Evolutionary conservation across 192 early-diverging fungal genomes (phyloP).

Genomic region (Radiomyces spectabilis): DNA sequence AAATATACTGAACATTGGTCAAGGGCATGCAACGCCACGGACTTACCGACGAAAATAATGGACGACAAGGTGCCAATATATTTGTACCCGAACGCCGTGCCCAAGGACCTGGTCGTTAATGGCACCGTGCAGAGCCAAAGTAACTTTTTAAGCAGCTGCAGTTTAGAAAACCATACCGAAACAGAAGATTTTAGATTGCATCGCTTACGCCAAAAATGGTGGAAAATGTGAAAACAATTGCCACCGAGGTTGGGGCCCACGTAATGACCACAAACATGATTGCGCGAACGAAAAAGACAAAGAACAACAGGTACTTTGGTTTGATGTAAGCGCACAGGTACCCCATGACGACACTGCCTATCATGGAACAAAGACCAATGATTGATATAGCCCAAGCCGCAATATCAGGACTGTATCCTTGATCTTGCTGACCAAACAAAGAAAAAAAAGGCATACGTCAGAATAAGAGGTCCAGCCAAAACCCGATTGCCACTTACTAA

Average conservation of each 20-base stretch:
- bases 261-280: slow-evolving; percentile 17
- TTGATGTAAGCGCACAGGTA: slow-evolving; percentile 8
- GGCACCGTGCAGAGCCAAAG: slow-evolving; percentile 30
- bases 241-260: slow-evolving; percentile 10
- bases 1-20: too few relatives aligned
- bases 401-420: slow-evolving; percentile 9
- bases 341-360: slow-evolving; percentile 17
- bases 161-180: not conserved
- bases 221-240: slow-evolving; percentile 19
- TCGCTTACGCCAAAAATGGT: slow-evolving; percentile 27
- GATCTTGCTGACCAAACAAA: slow-evolving; percentile 9
- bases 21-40: too few relatives aligned
- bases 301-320: slow-evolving; percentile 15
- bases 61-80: slow-evolving; percentile 26
- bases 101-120: slow-evolving; percentile 19
- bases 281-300: slow-evolving; percentile 8
- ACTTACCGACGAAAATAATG: slow-evolving; percentile 22
- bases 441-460: not conserved
- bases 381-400: slow-evolving; percentile 30
- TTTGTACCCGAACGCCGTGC: slow-evolving; percentile 19
- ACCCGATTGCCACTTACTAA: too few relatives aligned
- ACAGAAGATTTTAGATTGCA: not conserved
- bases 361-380: slow-evolving; percentile 22
- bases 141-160: not conserved
- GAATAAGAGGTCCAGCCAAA: too few relatives aligned